Evolutionary conservation across 139 green algal genomes (phyloP).

Genomic region (Nannochloris sp.): DNA sequence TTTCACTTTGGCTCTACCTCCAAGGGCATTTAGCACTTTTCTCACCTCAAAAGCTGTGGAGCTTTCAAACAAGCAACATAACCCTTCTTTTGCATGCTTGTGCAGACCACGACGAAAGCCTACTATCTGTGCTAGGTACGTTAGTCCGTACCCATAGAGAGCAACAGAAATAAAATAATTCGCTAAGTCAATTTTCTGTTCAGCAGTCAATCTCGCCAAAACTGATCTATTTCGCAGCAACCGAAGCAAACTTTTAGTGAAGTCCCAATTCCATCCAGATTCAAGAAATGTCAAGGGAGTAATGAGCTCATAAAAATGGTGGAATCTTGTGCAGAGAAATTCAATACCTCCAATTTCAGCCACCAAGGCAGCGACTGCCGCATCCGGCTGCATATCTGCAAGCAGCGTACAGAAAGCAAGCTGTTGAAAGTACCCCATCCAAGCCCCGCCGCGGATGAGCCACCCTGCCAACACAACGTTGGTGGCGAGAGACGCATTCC

Average conservation of each 20-base stretch:
- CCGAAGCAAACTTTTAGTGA: conserved; percentile 39
- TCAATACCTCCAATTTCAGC: conserved; percentile 33
- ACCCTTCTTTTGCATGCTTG: conserved; percentile 50
- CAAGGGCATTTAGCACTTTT: conserved; percentile 18
- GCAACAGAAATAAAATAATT: neutral
- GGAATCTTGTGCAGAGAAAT: conserved; percentile 35
- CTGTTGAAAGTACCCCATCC: conserved; percentile 26
- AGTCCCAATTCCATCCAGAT: conserved; percentile 43
- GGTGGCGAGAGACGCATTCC: conserved; percentile 7
- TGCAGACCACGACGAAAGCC: conserved; percentile 27
- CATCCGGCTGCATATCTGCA: neutral
- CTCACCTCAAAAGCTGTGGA: conserved; percentile 30
- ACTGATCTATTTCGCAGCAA: conserved; percentile 45
- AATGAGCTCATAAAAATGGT: conserved; percentile 36
- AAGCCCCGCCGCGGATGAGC: conserved; percentile 20
- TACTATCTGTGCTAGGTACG: conserved; percentile 7
- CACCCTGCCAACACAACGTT: conserved; percentile 32
- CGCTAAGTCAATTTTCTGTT: conserved; percentile 16
- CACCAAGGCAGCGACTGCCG: conserved; percentile 20
- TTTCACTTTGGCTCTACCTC: neutral
- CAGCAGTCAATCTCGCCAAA: conserved; percentile 15
- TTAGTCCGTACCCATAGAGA: conserved; percentile 20
- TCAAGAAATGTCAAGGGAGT: conserved; percentile 39
- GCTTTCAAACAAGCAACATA: conserved; percentile 48
- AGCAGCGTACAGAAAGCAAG: conserved; percentile 14